Evolutionary conservation across 306 rosid species (phyloP).

Genomic region (Pyrus pyrifolia): DNA sequence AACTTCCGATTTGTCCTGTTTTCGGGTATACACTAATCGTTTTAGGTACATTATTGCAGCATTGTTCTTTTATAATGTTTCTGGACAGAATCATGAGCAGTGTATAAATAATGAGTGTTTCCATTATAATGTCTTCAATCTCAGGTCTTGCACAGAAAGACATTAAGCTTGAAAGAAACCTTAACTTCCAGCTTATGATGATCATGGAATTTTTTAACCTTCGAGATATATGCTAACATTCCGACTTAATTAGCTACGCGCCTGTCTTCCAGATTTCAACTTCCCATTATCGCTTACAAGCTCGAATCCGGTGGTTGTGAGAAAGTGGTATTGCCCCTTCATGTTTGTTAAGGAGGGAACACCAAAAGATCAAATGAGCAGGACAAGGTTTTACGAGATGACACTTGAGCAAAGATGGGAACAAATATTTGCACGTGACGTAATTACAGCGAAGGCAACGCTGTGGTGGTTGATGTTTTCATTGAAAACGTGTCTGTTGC

Average conservation of each 20-base stretch:
- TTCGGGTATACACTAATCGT: no score
- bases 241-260: neutral
- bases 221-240: no score
- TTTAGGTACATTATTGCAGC: no score
- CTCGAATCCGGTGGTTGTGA: slow-evolving; percentile 17
- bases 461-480: slow-evolving; percentile 13
- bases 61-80: no score
- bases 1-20: no score
- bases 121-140: no score
- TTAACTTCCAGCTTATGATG: neutral
- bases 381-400: slow-evolving; percentile 52
- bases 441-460: neutral
- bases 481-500: slow-evolving; percentile 24
- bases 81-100: no score
- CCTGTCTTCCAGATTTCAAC: slow-evolving; percentile 17
- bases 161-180: neutral
- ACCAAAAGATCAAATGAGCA: slow-evolving; percentile 35
- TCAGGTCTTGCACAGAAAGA: no score
- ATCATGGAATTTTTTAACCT: no score
- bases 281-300: neutral
- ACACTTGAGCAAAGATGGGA: slow-evolving; percentile 38
- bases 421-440: slow-evolving; percentile 12
- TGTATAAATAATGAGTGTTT: no score
- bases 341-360: slow-evolving; percentile 56
- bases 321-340: slow-evolving; percentile 54